Conservation (phyloP, 352 stramenopile genomes). For the Phytophthora sojae region DNA sequence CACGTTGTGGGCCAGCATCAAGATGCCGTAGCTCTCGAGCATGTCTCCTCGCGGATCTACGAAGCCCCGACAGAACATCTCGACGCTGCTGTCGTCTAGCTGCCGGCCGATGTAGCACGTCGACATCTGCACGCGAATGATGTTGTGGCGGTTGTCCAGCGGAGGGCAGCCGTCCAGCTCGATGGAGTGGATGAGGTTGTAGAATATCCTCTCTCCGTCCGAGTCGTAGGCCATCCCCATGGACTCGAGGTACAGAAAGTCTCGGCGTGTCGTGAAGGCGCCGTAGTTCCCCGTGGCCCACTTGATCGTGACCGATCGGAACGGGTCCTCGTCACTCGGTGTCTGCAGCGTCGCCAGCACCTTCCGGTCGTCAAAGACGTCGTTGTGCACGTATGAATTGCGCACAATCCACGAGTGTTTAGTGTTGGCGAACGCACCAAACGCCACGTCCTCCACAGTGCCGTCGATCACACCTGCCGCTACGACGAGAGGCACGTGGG, state of each 20-base stretch:
- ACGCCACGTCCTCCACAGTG: conserved; percentile 46
- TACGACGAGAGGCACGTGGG: conserved; percentile 39
- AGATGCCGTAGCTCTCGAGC: conserved; percentile 43
- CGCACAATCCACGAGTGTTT: conserved; percentile 30
- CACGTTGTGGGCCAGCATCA: conserved; percentile 46
- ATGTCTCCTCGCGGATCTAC: conserved; percentile 50
- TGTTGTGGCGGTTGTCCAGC: conserved; percentile 29
- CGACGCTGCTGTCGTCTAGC: conserved; percentile 35
- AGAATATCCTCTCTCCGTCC: conserved; percentile 43
- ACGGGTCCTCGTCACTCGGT: conserved; percentile 46
- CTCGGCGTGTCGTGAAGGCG: conserved; percentile 38
- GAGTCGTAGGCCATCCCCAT: conserved; percentile 48
- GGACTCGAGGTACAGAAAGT: conserved; percentile 51
- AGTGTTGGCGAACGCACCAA: conserved; percentile 40
- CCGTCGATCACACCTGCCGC: conserved; percentile 44
- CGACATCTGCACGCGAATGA: conserved; percentile 48
- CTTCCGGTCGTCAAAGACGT: conserved; percentile 44
- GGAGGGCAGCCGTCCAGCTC: conserved; percentile 37
- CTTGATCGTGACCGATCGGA: conserved; percentile 51
- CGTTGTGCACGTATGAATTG: conserved; percentile 46
- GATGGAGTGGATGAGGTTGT: conserved; percentile 52
- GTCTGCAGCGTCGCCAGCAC: conserved; percentile 46
- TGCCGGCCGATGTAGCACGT: conserved; percentile 59
- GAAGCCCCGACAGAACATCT: conserved; percentile 62
- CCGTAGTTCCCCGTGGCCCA: conserved; percentile 40